Evolutionary conservation across 2,329 filamentous ascomycete genomes (phyloP).

Genomic region (Elsinoe necatrix): DNA sequence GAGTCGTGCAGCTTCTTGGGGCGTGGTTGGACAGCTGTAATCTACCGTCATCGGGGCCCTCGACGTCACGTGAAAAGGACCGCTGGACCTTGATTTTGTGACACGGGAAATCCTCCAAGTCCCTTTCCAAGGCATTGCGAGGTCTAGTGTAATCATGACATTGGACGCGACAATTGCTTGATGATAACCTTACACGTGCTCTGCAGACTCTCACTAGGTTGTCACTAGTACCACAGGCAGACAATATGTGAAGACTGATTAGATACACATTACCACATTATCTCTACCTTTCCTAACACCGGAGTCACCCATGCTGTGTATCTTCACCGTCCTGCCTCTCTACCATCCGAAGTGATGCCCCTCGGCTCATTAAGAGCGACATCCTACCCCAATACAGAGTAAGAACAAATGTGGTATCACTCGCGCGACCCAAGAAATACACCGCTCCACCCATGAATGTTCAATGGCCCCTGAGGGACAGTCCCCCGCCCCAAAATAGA

Average conservation of each 20-base stretch:
- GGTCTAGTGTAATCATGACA: neutral
- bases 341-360: neutral
- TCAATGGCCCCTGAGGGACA: neutral
- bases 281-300: neutral
- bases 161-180: too few relatives aligned
- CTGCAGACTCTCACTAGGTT: too few relatives aligned
- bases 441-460: constrained; percentile 1
- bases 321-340: neutral
- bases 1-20: constrained; percentile 1
- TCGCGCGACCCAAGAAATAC: neutral
- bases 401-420: constrained; percentile 14
- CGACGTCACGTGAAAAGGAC: neutral
- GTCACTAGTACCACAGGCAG: too few relatives aligned
- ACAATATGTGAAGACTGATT: neutral
- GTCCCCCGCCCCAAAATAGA: neutral
- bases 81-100: neutral
- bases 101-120: neutral
- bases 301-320: neutral
- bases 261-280: constrained; percentile 15
- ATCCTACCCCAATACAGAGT: neutral
- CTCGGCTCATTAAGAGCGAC: constrained; percentile 12
- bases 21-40: constrained; percentile 4
- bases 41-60: neutral
- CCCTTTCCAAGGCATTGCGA: neutral
- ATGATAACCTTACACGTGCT: too few relatives aligned